phyloP scores from a whole-genome alignment of 176 grass and related monocot genomes.

The Cenchrus americanus region DNA sequence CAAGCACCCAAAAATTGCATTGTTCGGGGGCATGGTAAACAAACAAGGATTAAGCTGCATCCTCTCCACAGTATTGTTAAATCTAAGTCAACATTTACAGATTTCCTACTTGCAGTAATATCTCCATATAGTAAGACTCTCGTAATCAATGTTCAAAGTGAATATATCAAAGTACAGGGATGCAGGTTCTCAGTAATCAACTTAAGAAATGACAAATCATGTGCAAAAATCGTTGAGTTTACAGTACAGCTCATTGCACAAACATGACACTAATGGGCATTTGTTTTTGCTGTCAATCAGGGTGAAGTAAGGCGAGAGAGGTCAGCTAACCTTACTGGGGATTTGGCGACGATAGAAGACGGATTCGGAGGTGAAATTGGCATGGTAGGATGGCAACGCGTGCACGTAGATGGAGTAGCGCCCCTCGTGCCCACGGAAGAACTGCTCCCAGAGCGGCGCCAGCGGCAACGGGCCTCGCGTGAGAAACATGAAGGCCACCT shows the following conservation, averaged over 20 bases:
- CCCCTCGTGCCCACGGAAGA: conserved; percentile 76
- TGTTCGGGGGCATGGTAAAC: conserved; percentile 4
- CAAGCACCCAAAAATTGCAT: neutral
- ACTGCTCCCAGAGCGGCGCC: conserved; percentile 81
- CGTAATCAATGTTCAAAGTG: neutral
- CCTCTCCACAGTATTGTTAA: neutral
- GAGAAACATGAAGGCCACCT: conserved; percentile 96
- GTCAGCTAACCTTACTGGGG: conserved; percentile 76
- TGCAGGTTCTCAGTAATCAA: neutral
- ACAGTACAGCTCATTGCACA: neutral
- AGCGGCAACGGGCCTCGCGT: conserved; percentile 84
- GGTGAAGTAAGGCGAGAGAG: neutral
- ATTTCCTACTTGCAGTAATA: neutral
- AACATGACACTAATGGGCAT: neutral
- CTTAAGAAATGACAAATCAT: neutral
- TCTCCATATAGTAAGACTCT: neutral
- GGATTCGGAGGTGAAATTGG: conserved; percentile 78
- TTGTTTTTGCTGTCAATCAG: conserved; percentile 3
- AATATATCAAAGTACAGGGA: conserved; percentile 15
- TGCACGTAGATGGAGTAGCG: conserved; percentile 90
- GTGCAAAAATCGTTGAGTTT: conserved; percentile 2
- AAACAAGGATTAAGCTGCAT: neutral
- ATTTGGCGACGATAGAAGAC: conserved; percentile 77
- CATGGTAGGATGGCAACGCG: conserved; percentile 65
- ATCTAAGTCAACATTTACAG: neutral